Base-by-base conservation (phyloP, 1,139 yeast genomes). In the Geotrichum europaeum region DNA sequence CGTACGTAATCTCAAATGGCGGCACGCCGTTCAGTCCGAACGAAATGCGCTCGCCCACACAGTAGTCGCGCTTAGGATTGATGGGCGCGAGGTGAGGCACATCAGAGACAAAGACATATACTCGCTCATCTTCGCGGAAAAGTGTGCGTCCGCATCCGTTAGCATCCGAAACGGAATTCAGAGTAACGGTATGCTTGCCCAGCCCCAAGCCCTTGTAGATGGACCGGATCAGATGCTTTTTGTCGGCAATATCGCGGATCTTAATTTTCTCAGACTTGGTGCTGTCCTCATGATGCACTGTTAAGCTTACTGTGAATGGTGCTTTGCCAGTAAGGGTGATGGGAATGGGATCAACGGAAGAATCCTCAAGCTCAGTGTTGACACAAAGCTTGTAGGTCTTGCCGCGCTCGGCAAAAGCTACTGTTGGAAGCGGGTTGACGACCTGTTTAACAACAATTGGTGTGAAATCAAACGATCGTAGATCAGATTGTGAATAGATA, bases 11-110 rank as follows among this genome's bases (percentile, higher is more conserved):
- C 0, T 80, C 80, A 72, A 89, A 91, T 30, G 97, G 97, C 0
- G 96, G 82, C 2, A 82, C 79, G 4, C 99, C 99, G 15, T 83
- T 82, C 63, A 94, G 74, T 63, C 86, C 83, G 70, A 89, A 89
- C 0, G 87, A 80, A 32, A 94, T 83, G 65, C 89, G 87, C 64
- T 94, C 98, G 3, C 99, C 99, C 49, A 92, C 97, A 80, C 99
- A 94, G 69, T 84, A 87, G 67, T 81, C 79, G 40, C 76, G 75
- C 24, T 73, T 70, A 1, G 80, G 72, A 12, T 75, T 76, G 9
- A 77, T 65, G 25, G 79, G 73, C 62, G 76, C 74, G 9, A 91
- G 84, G 64, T 83, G 81, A 10, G 98, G 97, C 3, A 86, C 85
- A 65, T 89, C 92, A 1, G 94, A 85, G 5, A 92, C 82, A 1